These are phyloP conservation scores for Pichia sp. DNA, from an alignment of 1,139 yeast species.

Conservation along the genomic window DNA sequence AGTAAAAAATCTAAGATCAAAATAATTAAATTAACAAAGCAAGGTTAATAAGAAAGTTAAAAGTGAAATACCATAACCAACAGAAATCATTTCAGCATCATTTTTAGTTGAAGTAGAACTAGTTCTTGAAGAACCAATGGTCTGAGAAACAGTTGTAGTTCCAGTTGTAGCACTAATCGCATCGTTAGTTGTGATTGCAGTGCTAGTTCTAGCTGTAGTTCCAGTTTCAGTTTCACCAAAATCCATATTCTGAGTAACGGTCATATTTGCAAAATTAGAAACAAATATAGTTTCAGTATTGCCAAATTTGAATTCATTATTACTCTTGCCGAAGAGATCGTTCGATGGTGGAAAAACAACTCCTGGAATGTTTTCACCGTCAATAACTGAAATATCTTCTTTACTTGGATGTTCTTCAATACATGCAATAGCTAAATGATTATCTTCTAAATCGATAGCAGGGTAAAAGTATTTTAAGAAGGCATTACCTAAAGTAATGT, in stretches of 20 bases:
- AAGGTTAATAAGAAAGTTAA: background rate
- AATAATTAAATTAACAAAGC: background rate
- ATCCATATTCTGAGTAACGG: background rate
- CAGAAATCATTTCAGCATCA: background rate
- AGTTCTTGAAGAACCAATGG: background rate
- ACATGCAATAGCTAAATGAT: constrained; percentile 35
- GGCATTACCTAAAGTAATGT: constrained; percentile 36
- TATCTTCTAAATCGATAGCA: constrained; percentile 41
- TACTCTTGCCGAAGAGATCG: background rate
- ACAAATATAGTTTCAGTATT: background rate
- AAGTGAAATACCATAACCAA: background rate
- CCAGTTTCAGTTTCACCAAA: background rate
- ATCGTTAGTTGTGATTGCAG: background rate
- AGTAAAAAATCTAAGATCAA: no score
- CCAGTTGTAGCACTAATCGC: background rate
- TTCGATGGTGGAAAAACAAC: background rate
- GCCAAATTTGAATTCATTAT: background rate
- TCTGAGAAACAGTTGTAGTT: background rate
- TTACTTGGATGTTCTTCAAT: background rate
- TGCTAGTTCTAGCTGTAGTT: background rate
- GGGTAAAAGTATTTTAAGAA: constrained; percentile 40
- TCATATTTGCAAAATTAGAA: background rate
- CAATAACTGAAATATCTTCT: constrained; percentile 6
- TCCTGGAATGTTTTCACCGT: constrained; percentile 3
- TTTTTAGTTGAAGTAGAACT: background rate